A percentile compares a stretch with the other conserved stretches of the same genome.
Conservation (phyloP, 257 asterid genomes). For the Primulina eburnea region DNA sequence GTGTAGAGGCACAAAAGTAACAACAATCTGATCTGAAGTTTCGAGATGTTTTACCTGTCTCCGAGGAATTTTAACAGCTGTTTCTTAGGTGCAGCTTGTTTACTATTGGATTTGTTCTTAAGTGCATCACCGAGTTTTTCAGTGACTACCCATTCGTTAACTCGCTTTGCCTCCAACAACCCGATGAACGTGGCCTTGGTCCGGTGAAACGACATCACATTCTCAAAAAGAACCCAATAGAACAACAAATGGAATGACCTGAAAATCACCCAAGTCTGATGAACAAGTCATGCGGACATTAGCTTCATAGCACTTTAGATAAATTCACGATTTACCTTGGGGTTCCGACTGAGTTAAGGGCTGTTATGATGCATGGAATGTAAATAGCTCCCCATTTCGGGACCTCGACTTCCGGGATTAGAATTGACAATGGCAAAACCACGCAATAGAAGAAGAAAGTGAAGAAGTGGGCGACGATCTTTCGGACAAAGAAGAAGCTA, state of each 20-base stretch:
- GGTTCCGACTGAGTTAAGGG: constrained; percentile 86
- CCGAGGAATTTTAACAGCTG: constrained; percentile 44
- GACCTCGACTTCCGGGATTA: constrained; percentile 63
- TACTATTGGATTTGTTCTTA: constrained; percentile 55
- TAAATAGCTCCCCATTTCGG: constrained; percentile 92
- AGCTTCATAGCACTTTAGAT: background rate
- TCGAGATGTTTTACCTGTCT: constrained; percentile 50
- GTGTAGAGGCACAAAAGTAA: background rate
- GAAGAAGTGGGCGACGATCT: background rate
- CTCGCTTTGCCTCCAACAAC: constrained; percentile 76
- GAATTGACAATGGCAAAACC: constrained; percentile 53
- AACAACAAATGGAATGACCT: constrained; percentile 88
- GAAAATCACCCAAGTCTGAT: constrained; percentile 17
- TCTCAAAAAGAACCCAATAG: constrained; percentile 97
- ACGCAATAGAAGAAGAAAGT: constrained; percentile 51
- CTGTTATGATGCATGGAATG: constrained; percentile 76
- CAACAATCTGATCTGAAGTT: background rate
- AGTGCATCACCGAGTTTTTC: constrained; percentile 87
- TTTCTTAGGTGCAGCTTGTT: constrained; percentile 38
- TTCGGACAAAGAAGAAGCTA: background rate
- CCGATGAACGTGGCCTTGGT: constrained; percentile 96
- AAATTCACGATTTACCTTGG: constrained; percentile 56
- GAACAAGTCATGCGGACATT: background rate
- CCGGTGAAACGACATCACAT: constrained; percentile 93
- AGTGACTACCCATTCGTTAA: constrained; percentile 96